Base-by-base conservation (phyloP, 2,329 filamentous ascomycete genomes). In the Zarea fungicola region DNA sequence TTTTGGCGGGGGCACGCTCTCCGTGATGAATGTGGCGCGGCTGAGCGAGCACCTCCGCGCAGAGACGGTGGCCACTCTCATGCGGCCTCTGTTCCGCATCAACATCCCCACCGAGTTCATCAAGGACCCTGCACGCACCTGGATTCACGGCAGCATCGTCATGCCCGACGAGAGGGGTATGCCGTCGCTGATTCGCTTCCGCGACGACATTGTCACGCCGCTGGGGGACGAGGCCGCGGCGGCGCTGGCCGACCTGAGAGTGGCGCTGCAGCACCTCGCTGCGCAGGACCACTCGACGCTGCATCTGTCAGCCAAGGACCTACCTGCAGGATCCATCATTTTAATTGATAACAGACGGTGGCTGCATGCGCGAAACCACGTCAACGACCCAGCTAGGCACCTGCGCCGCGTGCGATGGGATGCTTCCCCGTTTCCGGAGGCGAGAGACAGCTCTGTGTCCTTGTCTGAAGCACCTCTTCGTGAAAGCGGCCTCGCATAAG, bases 1-100 rank as follows among this genome's bases (percentile, higher is more conserved):
- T 1, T 61, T 44, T n/a, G 67, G 69, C 3, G 69, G 69, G 1
- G 69, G 69, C 1, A 70, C 67, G 0, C 55, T 72, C 1, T 72
- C 69, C 1, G 57, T 65, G 14, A 58, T 71, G 59, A 67, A 63
- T 18, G 62, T 66, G 7, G 55, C 60, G 11, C 54, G 51, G 5
- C 56, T 69, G 14, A 45, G 55, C 28, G 18, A 50, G 10, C 48
- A 59, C 1, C 56, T 70, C 1, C 63, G 64, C 0, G 43, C 54
- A 0, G 37, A 47, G 1, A 60, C 63, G 3, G 48, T 49, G 18
- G 42, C 32, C 0, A 42, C 60, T 0, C 52, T 70, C 6, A 51
- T 43, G 4, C 52, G 54, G 1, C 58, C 59, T 2, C 60, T 67
- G 8, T 71, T 59, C 48, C 56, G 55, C 1, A 64, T 71, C 43